phyloP scores from a whole-genome alignment of 2,329 filamentous ascomycete genomes.

The Ilyonectria destructans region DNA sequence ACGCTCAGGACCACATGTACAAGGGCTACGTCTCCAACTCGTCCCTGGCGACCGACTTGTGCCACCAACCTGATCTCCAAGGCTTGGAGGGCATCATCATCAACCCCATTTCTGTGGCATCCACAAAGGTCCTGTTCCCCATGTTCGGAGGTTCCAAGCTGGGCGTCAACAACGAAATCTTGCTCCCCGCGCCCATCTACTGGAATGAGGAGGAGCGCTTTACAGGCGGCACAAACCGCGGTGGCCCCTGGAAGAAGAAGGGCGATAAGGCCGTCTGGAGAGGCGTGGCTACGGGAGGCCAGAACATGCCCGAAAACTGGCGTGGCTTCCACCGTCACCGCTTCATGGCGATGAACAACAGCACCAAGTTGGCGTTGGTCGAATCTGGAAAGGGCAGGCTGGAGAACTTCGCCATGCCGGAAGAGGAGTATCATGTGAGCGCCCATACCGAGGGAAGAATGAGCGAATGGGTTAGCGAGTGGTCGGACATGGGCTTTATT shows the following conservation, averaged over 20 bases:
- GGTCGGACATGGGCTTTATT: constrained; percentile 68
- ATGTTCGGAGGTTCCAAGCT: constrained; percentile 81
- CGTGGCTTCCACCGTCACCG: constrained; percentile 82
- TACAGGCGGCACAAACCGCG: constrained; percentile 69
- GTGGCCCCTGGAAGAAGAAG: constrained; percentile 73
- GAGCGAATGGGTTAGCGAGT: constrained; percentile 65
- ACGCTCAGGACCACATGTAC: constrained; percentile 65
- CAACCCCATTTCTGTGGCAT: constrained; percentile 70
- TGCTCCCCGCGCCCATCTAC: constrained; percentile 80
- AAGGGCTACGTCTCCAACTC: constrained; percentile 76
- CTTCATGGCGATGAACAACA: constrained; percentile 82
- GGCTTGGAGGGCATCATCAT: constrained; percentile 77
- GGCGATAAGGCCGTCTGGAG: constrained; percentile 72
- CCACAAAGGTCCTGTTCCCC: constrained; percentile 73
- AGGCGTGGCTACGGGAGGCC: constrained; percentile 77
- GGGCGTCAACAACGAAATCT: constrained; percentile 79
- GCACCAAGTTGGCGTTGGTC: constrained; percentile 68
- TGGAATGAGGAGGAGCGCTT: constrained; percentile 77
- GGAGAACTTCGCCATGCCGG: constrained; percentile 70
- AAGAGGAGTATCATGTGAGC: constrained; percentile 63
- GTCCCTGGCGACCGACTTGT: constrained; percentile 74
- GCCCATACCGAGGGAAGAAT: constrained; percentile 63
- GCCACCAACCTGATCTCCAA: constrained; percentile 76
- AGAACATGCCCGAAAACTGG: constrained; percentile 76
- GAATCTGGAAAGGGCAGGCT: constrained; percentile 61